phyloP scores from a whole-genome alignment of 2,329 filamentous ascomycete species.

The Cladosporium oxysporum region DNA sequence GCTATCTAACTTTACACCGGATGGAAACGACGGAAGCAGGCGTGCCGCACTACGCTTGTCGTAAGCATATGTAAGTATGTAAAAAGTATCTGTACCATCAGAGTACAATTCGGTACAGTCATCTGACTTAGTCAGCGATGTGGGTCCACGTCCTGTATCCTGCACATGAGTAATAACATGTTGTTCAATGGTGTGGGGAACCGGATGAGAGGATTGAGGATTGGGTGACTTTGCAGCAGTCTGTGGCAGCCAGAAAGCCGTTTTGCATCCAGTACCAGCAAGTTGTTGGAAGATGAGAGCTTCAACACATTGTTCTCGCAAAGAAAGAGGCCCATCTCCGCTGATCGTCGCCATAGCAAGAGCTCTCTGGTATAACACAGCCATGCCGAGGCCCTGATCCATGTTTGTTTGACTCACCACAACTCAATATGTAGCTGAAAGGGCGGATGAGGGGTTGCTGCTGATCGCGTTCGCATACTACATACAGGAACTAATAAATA shows the following conservation, averaged over 20 bases:
- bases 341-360: not conserved
- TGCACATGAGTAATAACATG: too few species aligned
- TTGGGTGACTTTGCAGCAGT: too few species aligned
- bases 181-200: too few species aligned
- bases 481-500: too few species aligned
- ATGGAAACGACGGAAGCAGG: too few species aligned
- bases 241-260: too few species aligned
- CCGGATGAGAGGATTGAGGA: too few species aligned
- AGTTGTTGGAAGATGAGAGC: not conserved
- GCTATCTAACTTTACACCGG: too few species aligned
- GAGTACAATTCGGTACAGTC: not conserved
- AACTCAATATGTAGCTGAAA: conserved; percentile 5
- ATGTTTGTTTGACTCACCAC: not conserved
- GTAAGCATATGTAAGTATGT: not conserved
- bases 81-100: too few species aligned
- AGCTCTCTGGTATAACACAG: not conserved
- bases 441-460: not conserved
- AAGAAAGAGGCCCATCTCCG: too few species aligned
- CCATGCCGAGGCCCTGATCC: not conserved
- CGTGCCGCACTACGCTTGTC: not conserved
- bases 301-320: not conserved
- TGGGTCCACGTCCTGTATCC: not conserved
- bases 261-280: not conserved
- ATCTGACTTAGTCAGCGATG: not conserved
- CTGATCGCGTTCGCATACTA: not conserved